Evolutionary conservation across 2,329 filamentous ascomycete species (phyloP).

Genomic region (Berkeleyomyces rouxiae): DNA sequence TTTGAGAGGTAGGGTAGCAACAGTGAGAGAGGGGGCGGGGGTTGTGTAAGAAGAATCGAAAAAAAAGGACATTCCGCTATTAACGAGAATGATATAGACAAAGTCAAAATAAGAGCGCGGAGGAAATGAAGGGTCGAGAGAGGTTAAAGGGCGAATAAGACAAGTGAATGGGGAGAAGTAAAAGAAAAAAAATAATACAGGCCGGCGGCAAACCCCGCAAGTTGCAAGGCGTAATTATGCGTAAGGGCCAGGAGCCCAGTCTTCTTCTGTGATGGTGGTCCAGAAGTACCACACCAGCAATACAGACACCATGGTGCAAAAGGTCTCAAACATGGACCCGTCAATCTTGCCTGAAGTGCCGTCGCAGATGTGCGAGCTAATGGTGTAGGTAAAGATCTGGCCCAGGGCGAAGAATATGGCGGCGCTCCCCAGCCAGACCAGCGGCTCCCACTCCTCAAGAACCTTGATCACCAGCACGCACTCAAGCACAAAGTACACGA

Average conservation of each 20-base stretch:
- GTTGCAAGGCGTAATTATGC: constrained; percentile 14
- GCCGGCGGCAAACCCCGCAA: background rate
- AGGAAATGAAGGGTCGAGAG: background rate
- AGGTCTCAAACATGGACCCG: constrained; percentile 77
- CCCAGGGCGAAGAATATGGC: constrained; percentile 74
- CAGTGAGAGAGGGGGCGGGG: background rate
- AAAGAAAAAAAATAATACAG: constrained; percentile 1
- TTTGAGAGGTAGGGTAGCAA: background rate
- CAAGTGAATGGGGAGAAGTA: constrained; percentile 2
- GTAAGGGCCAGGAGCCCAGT: constrained; percentile 57
- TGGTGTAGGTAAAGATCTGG: constrained; percentile 89
- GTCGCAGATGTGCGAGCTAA: constrained; percentile 79
- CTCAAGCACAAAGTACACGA: constrained; percentile 74
- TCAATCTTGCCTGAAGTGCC: constrained; percentile 77
- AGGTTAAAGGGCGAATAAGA: background rate
- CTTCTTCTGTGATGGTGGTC: constrained; percentile 97
- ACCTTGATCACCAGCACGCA: constrained; percentile 67
- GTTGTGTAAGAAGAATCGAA: background rate
- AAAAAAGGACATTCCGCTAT: background rate
- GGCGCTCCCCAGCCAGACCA: constrained; percentile 67
- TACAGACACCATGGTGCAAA: constrained; percentile 79
- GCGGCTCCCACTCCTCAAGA: constrained; percentile 77
- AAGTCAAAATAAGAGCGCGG: background rate
- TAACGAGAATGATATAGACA: background rate
- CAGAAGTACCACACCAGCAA: constrained; percentile 85